Conservation (phyloP, 176 grass and related monocot genomes). For the Bromus sterilis region DNA sequence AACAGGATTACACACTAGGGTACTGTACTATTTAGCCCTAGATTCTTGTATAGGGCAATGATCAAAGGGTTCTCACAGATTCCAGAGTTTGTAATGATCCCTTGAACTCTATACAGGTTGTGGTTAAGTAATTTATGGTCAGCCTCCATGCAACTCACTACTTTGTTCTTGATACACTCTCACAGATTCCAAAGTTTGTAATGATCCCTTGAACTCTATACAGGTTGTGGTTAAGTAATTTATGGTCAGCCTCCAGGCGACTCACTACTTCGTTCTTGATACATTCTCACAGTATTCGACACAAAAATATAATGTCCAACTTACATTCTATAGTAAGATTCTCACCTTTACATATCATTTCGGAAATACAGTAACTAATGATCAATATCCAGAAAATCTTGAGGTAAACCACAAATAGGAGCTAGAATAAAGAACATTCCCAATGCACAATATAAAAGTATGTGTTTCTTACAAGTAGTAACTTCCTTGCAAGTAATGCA, state of each 20-base stretch:
- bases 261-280: neutral
- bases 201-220: neutral
- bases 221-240: neutral
- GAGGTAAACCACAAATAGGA: neutral
- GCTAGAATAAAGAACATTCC: neutral
- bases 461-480: constrained; percentile 25
- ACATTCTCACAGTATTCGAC: neutral
- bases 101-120: neutral
- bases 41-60: neutral
- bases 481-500: constrained; percentile 21
- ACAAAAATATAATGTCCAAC: neutral
- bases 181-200: neutral
- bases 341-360: neutral
- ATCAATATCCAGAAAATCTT: neutral
- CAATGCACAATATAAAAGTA: neutral
- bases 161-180: neutral
- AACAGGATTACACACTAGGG: neutral
- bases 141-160: neutral
- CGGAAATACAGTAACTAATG: neutral
- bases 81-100: neutral
- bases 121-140: neutral
- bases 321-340: neutral
- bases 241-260: neutral
- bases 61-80: neutral
- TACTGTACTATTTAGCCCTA: neutral